A percentile compares a stretch with the other conserved stretches of the same genome.
phyloP scores from a whole-genome alignment of 139 green algal genomes.

The Micractinium sp. region DNA sequence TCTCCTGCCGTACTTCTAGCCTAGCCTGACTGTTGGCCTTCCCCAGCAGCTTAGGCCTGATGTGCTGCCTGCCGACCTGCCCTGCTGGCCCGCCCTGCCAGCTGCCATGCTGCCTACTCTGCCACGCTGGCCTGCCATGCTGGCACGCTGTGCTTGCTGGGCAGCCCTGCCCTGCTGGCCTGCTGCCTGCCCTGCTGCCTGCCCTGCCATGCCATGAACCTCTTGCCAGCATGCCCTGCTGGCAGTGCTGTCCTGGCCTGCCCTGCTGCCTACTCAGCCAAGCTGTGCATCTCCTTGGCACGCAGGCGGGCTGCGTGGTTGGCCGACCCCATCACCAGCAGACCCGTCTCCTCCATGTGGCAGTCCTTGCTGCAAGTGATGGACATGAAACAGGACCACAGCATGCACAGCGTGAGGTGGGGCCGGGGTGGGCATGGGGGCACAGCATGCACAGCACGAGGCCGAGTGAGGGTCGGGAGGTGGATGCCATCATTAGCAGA shows the following conservation, averaged over 20 bases:
- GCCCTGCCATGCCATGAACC: too few species aligned
- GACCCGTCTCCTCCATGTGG: conserved; percentile 50
- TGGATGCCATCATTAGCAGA: too few species aligned
- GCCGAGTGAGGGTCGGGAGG: too few species aligned
- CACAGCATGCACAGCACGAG: too few species aligned
- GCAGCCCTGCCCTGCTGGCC: too few species aligned
- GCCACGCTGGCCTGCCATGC: neutral
- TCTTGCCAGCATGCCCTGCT: neutral
- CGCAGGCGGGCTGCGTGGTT: conserved; percentile 34
- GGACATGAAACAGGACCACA: neutral
- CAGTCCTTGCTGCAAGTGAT: conserved; percentile 46
- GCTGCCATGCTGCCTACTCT: too few species aligned
- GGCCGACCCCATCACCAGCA: conserved; percentile 49
- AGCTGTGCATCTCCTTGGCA: conserved; percentile 28
- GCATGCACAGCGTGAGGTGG: neutral
- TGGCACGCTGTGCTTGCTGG: neutral
- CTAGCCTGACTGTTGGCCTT: too few species aligned
- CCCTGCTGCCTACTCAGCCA: conserved; percentile 3
- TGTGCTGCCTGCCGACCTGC: too few species aligned
- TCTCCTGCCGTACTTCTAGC: too few species aligned
- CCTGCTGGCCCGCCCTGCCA: too few species aligned
- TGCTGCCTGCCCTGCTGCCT: neutral
- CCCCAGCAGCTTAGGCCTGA: too few species aligned
- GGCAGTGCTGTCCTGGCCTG: neutral
- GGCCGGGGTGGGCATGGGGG: too few species aligned